Conservation (phyloP, 495 filamentous ascomycete species). For the Terfezia claveryi region DNA sequence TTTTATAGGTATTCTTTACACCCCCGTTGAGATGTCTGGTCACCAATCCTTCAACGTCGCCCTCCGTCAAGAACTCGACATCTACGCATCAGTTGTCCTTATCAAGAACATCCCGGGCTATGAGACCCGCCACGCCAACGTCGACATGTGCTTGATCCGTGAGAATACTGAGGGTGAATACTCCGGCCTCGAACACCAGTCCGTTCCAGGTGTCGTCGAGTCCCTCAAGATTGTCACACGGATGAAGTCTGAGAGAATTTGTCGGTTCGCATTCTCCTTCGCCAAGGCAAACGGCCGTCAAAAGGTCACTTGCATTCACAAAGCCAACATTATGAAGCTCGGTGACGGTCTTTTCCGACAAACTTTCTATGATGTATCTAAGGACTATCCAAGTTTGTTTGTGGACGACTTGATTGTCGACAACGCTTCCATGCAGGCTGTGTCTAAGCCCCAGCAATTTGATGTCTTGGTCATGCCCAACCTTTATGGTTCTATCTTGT, state of each 20-base stretch:
- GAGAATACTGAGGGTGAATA: slow-evolving; percentile 99
- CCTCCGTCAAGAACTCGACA: slow-evolving; percentile 94
- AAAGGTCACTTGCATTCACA: slow-evolving; percentile 98
- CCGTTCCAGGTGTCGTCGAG: slow-evolving; percentile 88
- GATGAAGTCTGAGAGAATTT: slow-evolving; percentile 93
- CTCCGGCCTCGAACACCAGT: slow-evolving; percentile 95
- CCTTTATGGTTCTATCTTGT: slow-evolving; percentile 94
- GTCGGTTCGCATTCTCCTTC: slow-evolving; percentile 95
- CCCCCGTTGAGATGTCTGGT: slow-evolving; percentile 84
- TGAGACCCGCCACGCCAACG: slow-evolving; percentile 82
- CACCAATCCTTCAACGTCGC: slow-evolving; percentile 99
- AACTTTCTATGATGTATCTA: slow-evolving; percentile 79
- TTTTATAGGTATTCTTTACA: slow-evolving; percentile 60
- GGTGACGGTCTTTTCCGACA: slow-evolving; percentile 95
- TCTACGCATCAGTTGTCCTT: slow-evolving; percentile 92
- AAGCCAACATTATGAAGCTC: slow-evolving; percentile 99
- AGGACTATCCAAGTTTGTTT: slow-evolving; percentile 83
- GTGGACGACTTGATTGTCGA: slow-evolving; percentile 98
- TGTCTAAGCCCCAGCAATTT: slow-evolving; percentile 87
- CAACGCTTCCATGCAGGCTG: slow-evolving; percentile 98
- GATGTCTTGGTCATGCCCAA: slow-evolving; percentile 99
- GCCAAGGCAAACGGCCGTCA: slow-evolving; percentile 93
- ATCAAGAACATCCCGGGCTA: slow-evolving; percentile 99
- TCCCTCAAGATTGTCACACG: slow-evolving; percentile 99
- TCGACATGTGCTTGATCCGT: slow-evolving; percentile 97